Percentiles rank a stretch among this genome's conserved stretches.
Evolutionary conservation across 2,329 filamentous ascomycete genomes (phyloP).

Genomic region (Elsinoe necatrix): DNA sequence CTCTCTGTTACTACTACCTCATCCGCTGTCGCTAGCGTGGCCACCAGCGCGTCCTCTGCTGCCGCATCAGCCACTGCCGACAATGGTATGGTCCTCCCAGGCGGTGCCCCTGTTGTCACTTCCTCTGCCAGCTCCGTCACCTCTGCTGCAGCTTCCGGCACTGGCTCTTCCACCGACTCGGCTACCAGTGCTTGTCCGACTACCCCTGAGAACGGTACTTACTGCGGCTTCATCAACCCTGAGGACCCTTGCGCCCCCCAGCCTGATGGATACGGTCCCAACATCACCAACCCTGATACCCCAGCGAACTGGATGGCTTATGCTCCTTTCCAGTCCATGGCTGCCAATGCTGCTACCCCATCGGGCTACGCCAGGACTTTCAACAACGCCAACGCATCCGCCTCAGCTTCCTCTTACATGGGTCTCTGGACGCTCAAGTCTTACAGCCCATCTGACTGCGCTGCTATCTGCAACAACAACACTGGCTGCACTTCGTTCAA

Average conservation of each 20-base stretch:
- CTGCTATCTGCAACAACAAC: constrained; percentile 20
- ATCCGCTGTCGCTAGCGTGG: constrained; percentile 11
- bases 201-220: constrained; percentile 27
- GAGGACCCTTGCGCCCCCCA: constrained; percentile 23
- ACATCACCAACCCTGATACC: constrained; percentile 22
- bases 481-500: constrained; percentile 20
- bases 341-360: constrained; percentile 21
- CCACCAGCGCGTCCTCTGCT: background rate
- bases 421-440: constrained; percentile 21
- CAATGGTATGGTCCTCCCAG: background rate
- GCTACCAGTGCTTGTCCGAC: constrained; percentile 25
- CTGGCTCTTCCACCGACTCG: constrained; percentile 21
- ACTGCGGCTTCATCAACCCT: constrained; percentile 34
- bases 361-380: constrained; percentile 23
- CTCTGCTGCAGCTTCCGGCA: background rate
- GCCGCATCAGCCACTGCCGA: background rate
- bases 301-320: constrained; percentile 23
- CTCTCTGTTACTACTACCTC: constrained; percentile 4
- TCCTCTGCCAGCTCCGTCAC: background rate
- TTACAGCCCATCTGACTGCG: constrained; percentile 21
- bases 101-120: background rate
- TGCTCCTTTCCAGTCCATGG: constrained; percentile 21
- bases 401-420: constrained; percentile 21
- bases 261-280: constrained; percentile 23
- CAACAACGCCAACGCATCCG: constrained; percentile 20